Evolutionary conservation across 2,329 filamentous ascomycete species (phyloP), one percentile per base, ranked within the genome.

Genomic region (Colletotrichum spinosum): DNA sequence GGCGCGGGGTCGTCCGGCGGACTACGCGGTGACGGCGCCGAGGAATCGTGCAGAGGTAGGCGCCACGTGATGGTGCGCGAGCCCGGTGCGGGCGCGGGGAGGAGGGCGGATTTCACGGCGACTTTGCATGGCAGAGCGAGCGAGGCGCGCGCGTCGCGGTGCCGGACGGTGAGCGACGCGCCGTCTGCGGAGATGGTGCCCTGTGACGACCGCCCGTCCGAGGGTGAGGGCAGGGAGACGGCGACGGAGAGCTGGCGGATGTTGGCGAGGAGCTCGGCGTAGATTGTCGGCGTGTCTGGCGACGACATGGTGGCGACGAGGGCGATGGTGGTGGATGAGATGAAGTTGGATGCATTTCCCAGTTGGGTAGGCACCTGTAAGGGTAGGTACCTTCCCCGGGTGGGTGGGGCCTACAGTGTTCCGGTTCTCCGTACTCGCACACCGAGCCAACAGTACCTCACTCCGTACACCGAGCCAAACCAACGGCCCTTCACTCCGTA

Each of bases 261-360:
- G 65, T 90, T 90, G 35, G 84, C 79, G 3, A 91, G 82, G 2
- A 90, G 81, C 76, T 92, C 89, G 6, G 88, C 88, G 72, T 91
- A 90, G 25, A 91, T 80, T 2, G 76, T 53, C 10, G 48, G 63
- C 45, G 11, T 33, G 44, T 55, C n/a, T 9, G 39, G 56, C 8
- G 63, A 53, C n/a, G 53, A 11, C 63, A 66, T 66, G 8, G 53
- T 38, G 46, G 35, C 25, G 46, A 37, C 12, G n/a, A 17, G 11
- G 15, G 8, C 33, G 34, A 39, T 34, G n/a, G 17, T 51, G 59
- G 2, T 9, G 38, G 15, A 45, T 45, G 34, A 33, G 49, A 17
- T 55, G 52, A 65, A 25, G 48, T 62, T n/a, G 38, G 42, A 44
- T 44, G 48, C 57, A 56, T 49, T 13, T 25, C 50, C 33, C 25